Conservation (phyloP, 1,284 basidiomycete species). For the Naganishia albida region DNA sequence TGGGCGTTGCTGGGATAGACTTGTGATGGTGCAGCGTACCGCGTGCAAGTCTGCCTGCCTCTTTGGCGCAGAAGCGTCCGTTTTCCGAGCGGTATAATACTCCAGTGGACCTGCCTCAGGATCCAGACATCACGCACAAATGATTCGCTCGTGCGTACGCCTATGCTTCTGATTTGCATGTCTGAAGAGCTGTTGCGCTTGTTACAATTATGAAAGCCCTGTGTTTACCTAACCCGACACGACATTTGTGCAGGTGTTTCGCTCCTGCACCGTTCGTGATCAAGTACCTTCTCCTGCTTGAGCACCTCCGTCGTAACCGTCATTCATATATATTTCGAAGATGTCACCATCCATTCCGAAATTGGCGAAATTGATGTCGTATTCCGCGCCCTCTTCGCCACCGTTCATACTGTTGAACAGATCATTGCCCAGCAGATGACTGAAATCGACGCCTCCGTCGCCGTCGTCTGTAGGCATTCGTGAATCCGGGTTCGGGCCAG, state of each 20-base stretch:
- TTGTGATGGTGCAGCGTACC: no score
- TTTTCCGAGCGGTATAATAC: no score
- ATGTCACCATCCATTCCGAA: conserved; percentile 26
- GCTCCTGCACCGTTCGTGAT: neutral
- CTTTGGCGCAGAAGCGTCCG: no score
- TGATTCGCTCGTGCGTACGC: no score
- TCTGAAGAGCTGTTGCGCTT: neutral
- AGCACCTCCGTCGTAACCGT: conserved; percentile 17
- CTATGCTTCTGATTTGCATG: no score
- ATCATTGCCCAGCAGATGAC: conserved; percentile 25
- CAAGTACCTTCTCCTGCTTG: conserved; percentile 12
- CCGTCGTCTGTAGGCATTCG: conserved; percentile 1
- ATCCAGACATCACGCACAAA: no score
- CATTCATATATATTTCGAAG: conserved; percentile 28
- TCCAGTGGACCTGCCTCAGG: no score
- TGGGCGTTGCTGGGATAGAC: no score
- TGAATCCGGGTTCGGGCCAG: neutral
- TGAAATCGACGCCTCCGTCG: conserved; percentile 18
- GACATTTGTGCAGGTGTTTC: neutral
- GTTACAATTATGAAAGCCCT: conserved; percentile 4
- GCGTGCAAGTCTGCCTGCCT: no score
- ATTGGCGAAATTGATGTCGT: conserved; percentile 28
- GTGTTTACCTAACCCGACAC: neutral
- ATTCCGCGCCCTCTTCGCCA: conserved; percentile 20
- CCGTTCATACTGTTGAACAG: conserved; percentile 25